A percentile compares a stretch with the other conserved stretches of the same genome.
Evolutionary conservation across 768 basidiomycete genomes (phyloP).

Genomic region (Coprinopsis sp.): DNA sequence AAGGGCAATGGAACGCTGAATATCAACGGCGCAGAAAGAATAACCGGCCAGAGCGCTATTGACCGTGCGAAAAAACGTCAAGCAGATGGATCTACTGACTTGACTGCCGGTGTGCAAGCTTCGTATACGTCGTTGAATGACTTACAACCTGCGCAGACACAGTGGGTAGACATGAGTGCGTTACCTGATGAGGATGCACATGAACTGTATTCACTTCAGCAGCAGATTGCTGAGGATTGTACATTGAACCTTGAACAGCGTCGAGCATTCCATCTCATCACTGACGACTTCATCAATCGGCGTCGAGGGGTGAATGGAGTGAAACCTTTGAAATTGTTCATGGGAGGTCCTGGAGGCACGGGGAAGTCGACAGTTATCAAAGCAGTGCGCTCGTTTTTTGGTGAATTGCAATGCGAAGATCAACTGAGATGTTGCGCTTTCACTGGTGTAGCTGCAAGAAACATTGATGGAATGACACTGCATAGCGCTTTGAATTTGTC

Average conservation of each 20-base stretch:
- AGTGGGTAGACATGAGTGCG: background rate
- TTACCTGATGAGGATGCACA: background rate
- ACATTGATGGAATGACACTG: conserved; percentile 36
- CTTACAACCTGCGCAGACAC: background rate
- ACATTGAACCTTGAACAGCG: conserved; percentile 21
- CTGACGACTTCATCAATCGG: too few species aligned
- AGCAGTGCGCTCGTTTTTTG: conserved; percentile 30
- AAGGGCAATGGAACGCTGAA: too few species aligned
- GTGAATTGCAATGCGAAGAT: conserved; percentile 10
- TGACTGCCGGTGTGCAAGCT: background rate
- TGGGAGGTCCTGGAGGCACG: conserved; percentile 37
- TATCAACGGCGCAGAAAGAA: too few species aligned
- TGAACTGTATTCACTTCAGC: background rate
- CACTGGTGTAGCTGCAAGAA: conserved; percentile 36
- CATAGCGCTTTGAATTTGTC: conserved; percentile 27
- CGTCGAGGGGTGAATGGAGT: conserved; percentile 3
- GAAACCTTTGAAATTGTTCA: conserved; percentile 27
- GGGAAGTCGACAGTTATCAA: conserved; percentile 38
- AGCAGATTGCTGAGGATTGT: background rate
- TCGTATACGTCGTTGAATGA: background rate
- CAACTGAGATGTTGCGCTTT: conserved; percentile 27
- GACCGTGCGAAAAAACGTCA: background rate
- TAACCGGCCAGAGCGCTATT: too few species aligned
- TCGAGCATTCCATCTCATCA: conserved; percentile 27
- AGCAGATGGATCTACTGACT: background rate